Base-by-base conservation (phyloP, 2,329 filamentous ascomycete genomes). In the Diaporthe nobilis region DNA sequence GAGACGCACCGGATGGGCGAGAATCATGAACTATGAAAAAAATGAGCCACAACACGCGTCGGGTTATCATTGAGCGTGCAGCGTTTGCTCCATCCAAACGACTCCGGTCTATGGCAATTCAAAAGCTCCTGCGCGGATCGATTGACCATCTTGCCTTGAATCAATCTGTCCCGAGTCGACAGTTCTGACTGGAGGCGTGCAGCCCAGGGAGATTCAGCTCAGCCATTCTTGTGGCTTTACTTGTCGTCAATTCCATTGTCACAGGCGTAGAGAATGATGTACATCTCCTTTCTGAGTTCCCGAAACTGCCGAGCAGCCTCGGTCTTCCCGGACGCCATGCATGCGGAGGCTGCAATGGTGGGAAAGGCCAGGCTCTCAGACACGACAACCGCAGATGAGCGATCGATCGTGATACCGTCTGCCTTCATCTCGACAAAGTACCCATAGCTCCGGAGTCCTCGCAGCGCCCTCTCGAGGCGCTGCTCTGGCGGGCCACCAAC, bases 211-310 rank as follows among this genome's bases (percentile, higher is more conserved):
- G 13, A 20, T 20, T 1, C 3, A 20, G 42, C 15, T 20, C 42
- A 44, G 17, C 15, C 42, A 20, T 44, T 20, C 15, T 7, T 20
- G 44, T 22, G 44, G 44, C 20, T 20, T 31, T 31, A 28, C 25
- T 22, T 37, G 10, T 68, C 25, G 39, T 67, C 60, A 20, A 75
- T 47, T 7, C 58, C 73, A 8, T 7, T 22, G 39, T 58, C 31
- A 34, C 47, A 70, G 7, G 31, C 68, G 12, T 47, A 22, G 13
- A 58, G 4, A 4, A 42, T 57, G 22, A n/a, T 20, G 13, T 72
- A 67, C 5, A 68, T 34, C 28, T 75, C 70, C 42, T 73, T 68
- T 5, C 28, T 61, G 7, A 73, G 31, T 3, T 39, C 28, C 12
- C 34, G 34, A 8, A 72, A 28, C 3, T 47, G 49, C 17, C 7